These are phyloP conservation scores for Phytophthora multivora DNA, from an alignment of 352 stramenopile genomes.

Conservation along the genomic window DNA sequence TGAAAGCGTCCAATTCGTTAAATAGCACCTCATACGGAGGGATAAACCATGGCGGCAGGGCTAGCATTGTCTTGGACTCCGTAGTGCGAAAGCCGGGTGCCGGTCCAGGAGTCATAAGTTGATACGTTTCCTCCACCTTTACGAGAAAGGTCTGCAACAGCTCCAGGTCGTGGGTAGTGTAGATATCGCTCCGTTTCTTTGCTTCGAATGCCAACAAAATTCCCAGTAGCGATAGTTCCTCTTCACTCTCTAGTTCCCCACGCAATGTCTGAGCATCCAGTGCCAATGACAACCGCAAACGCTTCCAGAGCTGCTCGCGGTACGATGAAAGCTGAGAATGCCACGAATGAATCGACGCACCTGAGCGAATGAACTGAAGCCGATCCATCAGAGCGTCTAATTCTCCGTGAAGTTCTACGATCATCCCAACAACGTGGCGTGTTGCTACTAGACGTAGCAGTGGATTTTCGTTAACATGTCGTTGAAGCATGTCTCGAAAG, in stretches of 20 bases:
- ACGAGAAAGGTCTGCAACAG: conserved; percentile 19
- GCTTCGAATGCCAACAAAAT: conserved; percentile 26
- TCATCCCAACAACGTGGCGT: conserved; percentile 26
- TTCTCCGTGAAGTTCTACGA: conserved; percentile 20
- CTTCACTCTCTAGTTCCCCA: conserved; percentile 17
- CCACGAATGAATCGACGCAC: conserved; percentile 36
- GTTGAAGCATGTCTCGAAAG: conserved; percentile 32
- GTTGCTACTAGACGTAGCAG: conserved; percentile 31
- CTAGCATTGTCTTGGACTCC: conserved; percentile 7
- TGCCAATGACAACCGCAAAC: conserved; percentile 26
- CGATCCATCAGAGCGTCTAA: conserved; percentile 28
- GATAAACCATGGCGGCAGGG: conserved; percentile 32
- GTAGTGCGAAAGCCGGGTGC: conserved; percentile 2
- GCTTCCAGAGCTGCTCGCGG: conserved; percentile 31
- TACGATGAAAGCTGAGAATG: conserved; percentile 11
- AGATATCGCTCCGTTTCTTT: conserved; percentile 28
- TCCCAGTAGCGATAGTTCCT: conserved; percentile 19
- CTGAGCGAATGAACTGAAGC: conserved; percentile 13
- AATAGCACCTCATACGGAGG: conserved; percentile 38
- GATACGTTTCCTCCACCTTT: conserved; percentile 21
- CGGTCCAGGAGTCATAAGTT: conserved; percentile 3
- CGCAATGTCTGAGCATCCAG: conserved; percentile 21
- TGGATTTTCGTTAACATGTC: conserved; percentile 29
- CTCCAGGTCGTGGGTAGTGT: conserved; percentile 16
- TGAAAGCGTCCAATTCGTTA: conserved; percentile 25